Evolutionary conservation across 1,284 basidiomycete species (phyloP), one percentile per base, ranked within the genome.

Genomic region (Erythrobasidium hasegawianum): DNA sequence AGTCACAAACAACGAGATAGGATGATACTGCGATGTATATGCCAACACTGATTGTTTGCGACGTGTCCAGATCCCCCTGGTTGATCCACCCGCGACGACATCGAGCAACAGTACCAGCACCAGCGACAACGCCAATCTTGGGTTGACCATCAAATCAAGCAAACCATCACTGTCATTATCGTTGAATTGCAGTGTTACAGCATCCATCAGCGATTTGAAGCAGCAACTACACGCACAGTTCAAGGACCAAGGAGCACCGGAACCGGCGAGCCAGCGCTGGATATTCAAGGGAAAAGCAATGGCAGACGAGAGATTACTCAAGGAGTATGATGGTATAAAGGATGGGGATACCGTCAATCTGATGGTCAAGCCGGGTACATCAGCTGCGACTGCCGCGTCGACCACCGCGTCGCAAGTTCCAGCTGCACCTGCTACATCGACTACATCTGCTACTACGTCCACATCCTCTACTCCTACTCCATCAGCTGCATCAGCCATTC

Each of bases 231-330:
- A 87, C 16, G 75, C 83, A 1, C 11, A 20, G 26, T n/a, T 49
- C 27, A 80, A 85, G 61, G 71, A 78, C 16, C 81, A 85, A 1
- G 79, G 81, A 52, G 80, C 80, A 0, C 87, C 89, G 0, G 83
- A 87, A 8, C 84, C 86, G 54, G 84, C 87, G 74, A 81, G 82
- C 20, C 91, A 95, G 77, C 83, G 93, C 1, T 83, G 94, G 7
- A 81, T 97, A 9, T 82, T 94, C 66, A 95, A 93, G 78, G 93
- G 93, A 66, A 97, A 97, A 77, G 90, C 88, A 0, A 83, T 96
- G 69, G 86, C 84, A 24, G 92, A 95, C 79, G 80, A 79, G 43
- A 93, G 92, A 76, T 83, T 97, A 4, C 79, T 96, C 47, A 86
- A 87, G 75, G 93, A 96, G 76, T 97, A 95, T 80, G 84, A 80